These are phyloP conservation scores for Leccinum subtestaceum DNA, from an alignment of 768 basidiomycete species.

Conservation along the genomic window DNA sequence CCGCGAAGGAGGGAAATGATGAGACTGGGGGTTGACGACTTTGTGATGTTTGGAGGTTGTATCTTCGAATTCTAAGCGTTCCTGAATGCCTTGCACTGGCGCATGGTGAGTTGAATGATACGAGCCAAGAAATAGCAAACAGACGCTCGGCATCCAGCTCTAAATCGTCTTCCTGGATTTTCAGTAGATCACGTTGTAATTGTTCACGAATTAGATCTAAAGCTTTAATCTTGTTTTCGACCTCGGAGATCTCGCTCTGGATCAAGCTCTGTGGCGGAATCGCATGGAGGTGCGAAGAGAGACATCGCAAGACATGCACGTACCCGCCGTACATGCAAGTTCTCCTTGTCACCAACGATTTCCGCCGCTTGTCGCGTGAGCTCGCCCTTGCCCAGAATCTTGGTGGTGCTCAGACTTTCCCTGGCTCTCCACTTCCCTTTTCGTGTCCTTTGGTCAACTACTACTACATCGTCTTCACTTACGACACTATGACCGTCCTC, in stretches of 20 bases:
- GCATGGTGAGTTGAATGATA: conserved; percentile 3
- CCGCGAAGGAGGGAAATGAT: conserved; percentile 28
- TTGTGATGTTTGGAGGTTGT: conserved; percentile 32
- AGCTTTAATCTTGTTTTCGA: conserved; percentile 84
- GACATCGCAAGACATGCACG: conserved; percentile 9
- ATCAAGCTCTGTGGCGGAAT: conserved; percentile 63
- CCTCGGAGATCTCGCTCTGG: conserved; percentile 82
- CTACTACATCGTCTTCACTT: conserved; percentile 76
- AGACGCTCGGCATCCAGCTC: conserved; percentile 94
- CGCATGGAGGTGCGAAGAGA: conserved; percentile 5
- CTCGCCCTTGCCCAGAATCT: conserved; percentile 80
- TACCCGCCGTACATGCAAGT: conserved; percentile 85
- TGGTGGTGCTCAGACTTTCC: conserved; percentile 65
- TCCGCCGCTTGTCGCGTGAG: conserved; percentile 80
- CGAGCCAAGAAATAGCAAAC: conserved; percentile 30
- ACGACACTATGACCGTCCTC: conserved; percentile 58
- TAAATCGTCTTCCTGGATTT: conserved; percentile 90
- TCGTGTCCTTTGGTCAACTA: conserved; percentile 41
- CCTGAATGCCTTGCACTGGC: conserved; percentile 85
- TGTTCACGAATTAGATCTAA: conserved; percentile 77
- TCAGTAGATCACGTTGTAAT: conserved; percentile 79
- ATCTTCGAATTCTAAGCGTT: conserved; percentile 75
- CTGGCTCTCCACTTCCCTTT: conserved; percentile 49
- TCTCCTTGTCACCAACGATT: conserved; percentile 89
- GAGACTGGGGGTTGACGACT: conserved; percentile 4